Conservation (phyloP, 2,329 filamentous ascomycete species). For the Triangularia setosa region DNA sequence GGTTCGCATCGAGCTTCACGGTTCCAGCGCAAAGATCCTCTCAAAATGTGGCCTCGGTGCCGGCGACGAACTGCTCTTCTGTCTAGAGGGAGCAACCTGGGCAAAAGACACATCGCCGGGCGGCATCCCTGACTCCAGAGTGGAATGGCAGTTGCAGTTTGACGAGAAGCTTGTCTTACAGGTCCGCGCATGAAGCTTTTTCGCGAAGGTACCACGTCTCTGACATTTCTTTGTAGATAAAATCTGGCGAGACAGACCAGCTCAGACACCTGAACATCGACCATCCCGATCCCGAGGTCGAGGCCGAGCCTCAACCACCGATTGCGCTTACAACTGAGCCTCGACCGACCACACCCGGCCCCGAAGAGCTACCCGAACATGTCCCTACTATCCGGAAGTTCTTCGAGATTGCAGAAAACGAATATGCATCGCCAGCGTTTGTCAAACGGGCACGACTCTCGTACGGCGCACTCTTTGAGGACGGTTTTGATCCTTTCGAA, state of each 20-base stretch:
- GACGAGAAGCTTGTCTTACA: slow-evolving; percentile 46
- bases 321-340: slow-evolving; percentile 19
- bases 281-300: slow-evolving; percentile 30
- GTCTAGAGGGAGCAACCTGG: slow-evolving; percentile 67
- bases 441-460: slow-evolving; percentile 67
- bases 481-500: slow-evolving; percentile 64
- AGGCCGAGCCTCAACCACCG: slow-evolving; percentile 27
- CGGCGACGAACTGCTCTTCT: slow-evolving; percentile 69
- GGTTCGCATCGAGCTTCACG: slow-evolving; percentile 72
- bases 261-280: slow-evolving; percentile 52
- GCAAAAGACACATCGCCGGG: slow-evolving; percentile 47
- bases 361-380: background rate
- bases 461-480: slow-evolving; percentile 63
- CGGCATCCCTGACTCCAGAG: slow-evolving; percentile 46
- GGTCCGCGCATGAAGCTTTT: slow-evolving; percentile 28
- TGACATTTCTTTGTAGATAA: slow-evolving; percentile 33
- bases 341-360: slow-evolving; percentile 21
- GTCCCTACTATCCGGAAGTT: slow-evolving; percentile 27
- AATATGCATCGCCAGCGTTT: slow-evolving; percentile 77
- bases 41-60: slow-evolving; percentile 66
- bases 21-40: slow-evolving; percentile 65
- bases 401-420: slow-evolving; percentile 39
- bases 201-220: background rate
- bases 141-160: slow-evolving; percentile 59
- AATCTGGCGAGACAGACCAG: slow-evolving; percentile 44